phyloP scores from a whole-genome alignment of 2,329 filamentous ascomycete genomes.

The Venturia carpophila region DNA sequence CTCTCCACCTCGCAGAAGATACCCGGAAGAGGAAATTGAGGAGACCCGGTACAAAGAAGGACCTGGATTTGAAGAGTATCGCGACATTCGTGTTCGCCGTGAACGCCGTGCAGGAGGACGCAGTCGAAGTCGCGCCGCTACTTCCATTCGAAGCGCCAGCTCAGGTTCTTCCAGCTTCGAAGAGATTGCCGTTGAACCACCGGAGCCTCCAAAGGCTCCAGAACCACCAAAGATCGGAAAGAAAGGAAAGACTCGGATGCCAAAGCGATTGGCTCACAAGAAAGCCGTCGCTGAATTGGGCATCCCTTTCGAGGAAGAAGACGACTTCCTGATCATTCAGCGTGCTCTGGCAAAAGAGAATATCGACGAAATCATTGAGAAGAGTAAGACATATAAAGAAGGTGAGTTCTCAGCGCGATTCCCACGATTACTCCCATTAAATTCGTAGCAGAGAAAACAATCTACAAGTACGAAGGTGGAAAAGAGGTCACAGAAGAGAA shows the following conservation, averaged over 20 bases:
- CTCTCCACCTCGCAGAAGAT: conserved; percentile 42
- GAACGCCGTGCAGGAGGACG: conserved; percentile 35
- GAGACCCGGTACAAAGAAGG: conserved; percentile 42
- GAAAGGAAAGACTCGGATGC: conserved; percentile 85
- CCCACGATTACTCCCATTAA: conserved; percentile 32
- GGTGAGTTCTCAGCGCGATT: not conserved
- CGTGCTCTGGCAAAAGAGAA: conserved; percentile 82
- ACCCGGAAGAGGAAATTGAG: conserved; percentile 65
- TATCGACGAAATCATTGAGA: conserved; percentile 79
- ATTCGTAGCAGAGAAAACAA: conserved; percentile 25
- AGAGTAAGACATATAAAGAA: conserved; percentile 62
- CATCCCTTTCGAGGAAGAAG: conserved; percentile 77
- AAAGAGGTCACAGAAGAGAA: conserved; percentile 19
- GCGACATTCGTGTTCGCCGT: conserved; percentile 41
- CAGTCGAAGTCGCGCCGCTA: conserved; percentile 23
- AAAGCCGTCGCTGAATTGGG: conserved; percentile 74
- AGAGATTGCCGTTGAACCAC: conserved; percentile 21
- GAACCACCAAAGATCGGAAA: conserved; percentile 33
- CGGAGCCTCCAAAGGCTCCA: conserved; percentile 21
- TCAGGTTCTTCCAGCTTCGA: conserved; percentile 37
- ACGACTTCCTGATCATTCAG: conserved; percentile 70
- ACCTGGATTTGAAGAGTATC: conserved; percentile 35
- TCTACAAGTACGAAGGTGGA: conserved; percentile 35
- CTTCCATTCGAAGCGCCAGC: conserved; percentile 27
- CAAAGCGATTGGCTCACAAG: conserved; percentile 69